Evolutionary conservation across 805 yeast species (phyloP).

Genomic region (Wickerhamiella sergipiensis): DNA sequence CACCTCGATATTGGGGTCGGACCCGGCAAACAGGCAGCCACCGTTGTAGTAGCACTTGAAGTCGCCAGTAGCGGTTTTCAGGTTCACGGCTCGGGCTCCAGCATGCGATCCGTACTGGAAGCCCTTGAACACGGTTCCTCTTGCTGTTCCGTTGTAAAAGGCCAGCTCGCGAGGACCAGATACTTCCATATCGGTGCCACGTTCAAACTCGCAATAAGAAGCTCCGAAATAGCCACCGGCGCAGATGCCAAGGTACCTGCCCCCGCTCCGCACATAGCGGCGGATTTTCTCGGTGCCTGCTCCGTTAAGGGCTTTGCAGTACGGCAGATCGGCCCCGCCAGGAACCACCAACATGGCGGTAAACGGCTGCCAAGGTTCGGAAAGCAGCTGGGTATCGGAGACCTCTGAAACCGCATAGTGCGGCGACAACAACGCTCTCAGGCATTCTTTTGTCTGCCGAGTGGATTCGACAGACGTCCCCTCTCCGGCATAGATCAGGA

Average conservation of each 20-base stretch:
- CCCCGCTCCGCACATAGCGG: slow-evolving; percentile 64
- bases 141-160: slow-evolving; percentile 68
- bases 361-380: slow-evolving; percentile 81
- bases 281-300: slow-evolving; percentile 45
- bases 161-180: slow-evolving; percentile 71
- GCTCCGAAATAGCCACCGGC: slow-evolving; percentile 90
- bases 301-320: slow-evolving; percentile 61
- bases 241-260: slow-evolving; percentile 75
- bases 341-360: slow-evolving; percentile 77
- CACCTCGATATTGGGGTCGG: slow-evolving; percentile 49
- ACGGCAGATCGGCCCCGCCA: slow-evolving; percentile 94
- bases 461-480: slow-evolving; percentile 85
- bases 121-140: slow-evolving; percentile 74
- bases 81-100: slow-evolving; percentile 54
- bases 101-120: slow-evolving; percentile 62
- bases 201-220: slow-evolving; percentile 67
- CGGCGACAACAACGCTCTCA: slow-evolving; percentile 66
- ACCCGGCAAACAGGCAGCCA: slow-evolving; percentile 75
- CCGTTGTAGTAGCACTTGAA: slow-evolving; percentile 59
- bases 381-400: slow-evolving; percentile 42
- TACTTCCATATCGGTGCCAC: slow-evolving; percentile 62
- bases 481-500: slow-evolving; percentile 58
- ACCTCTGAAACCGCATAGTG: slow-evolving; percentile 74
- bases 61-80: slow-evolving; percentile 1
- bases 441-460: slow-evolving; percentile 65